These are phyloP conservation scores for Pythium oligandrum DNA, from an alignment of 352 stramenopile genomes.

Conservation along the genomic window DNA sequence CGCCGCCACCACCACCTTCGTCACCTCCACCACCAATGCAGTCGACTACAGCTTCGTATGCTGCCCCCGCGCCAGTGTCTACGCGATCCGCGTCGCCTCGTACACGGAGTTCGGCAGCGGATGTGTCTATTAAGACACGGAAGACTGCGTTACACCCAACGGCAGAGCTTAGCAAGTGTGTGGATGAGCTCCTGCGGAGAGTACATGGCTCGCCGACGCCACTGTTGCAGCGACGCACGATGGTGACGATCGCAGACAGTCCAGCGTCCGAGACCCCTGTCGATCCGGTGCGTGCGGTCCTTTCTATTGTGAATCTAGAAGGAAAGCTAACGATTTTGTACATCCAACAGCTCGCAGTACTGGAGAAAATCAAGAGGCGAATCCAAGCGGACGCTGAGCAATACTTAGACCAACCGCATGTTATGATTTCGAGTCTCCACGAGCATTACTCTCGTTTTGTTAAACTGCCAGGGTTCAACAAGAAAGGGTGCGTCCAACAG, in stretches of 20 bases:
- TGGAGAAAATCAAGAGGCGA: slow-evolving; percentile 76
- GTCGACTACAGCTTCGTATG: slow-evolving; percentile 6
- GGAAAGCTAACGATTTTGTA: neutral
- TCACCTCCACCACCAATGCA: neutral
- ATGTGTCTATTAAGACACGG: slow-evolving; percentile 9
- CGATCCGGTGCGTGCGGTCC: slow-evolving; percentile 14
- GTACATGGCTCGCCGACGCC: slow-evolving; percentile 51
- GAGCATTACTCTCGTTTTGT: slow-evolving; percentile 77
- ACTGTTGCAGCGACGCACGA: slow-evolving; percentile 46
- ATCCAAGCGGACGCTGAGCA: slow-evolving; percentile 25
- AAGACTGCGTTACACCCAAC: neutral
- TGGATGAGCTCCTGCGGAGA: slow-evolving; percentile 18
- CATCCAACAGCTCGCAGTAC: slow-evolving; percentile 40
- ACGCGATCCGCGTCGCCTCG: slow-evolving; percentile 8
- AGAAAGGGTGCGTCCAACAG: slow-evolving; percentile 49
- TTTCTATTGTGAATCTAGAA: neutral
- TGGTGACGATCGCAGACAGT: slow-evolving; percentile 52
- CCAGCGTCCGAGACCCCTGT: slow-evolving; percentile 14
- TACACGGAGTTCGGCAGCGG: slow-evolving; percentile 15
- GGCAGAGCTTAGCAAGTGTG: slow-evolving; percentile 13
- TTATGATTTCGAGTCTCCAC: slow-evolving; percentile 53
- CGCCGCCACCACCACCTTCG: slow-evolving; percentile 15
- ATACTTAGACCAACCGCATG: slow-evolving; percentile 35
- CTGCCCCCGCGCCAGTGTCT: neutral
- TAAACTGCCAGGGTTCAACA: slow-evolving; percentile 68